A percentile compares a stretch with the other conserved stretches of the same genome.
These are phyloP conservation scores for Erythrophleum ivorense DNA, from an alignment of 331 rosid genomes.

Conservation along the genomic window DNA sequence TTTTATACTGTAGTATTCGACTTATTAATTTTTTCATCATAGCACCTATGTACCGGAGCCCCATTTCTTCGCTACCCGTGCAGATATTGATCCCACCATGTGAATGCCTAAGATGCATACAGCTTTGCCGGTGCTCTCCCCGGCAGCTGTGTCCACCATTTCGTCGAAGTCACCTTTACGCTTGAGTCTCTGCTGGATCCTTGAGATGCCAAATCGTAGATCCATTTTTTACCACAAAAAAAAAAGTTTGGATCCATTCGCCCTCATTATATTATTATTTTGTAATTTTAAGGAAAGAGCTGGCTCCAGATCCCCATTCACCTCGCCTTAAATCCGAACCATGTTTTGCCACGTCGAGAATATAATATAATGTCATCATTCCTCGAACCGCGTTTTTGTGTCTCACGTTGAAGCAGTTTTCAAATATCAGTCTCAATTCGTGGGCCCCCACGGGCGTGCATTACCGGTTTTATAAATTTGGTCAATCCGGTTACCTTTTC, in stretches of 20 bases:
- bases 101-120: background rate
- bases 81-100: background rate
- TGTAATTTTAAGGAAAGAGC: background rate
- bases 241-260: background rate
- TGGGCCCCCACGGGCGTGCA: no score
- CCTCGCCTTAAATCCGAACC: no score
- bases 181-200: background rate
- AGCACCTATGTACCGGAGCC: no score
- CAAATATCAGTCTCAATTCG: no score
- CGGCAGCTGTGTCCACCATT: background rate
- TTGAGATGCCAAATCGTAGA: background rate
- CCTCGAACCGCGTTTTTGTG: background rate
- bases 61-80: no score
- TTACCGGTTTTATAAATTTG: no score
- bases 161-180: background rate
- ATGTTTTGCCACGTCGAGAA: background rate
- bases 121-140: background rate
- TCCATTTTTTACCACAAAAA: background rate
- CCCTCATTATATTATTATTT: background rate
- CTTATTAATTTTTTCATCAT: no score
- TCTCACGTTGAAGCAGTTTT: no score
- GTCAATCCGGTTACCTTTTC: no score
- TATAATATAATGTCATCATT: no score
- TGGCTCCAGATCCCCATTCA: no score
- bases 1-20: no score